Evolutionary conservation across 352 stramenopile species (phyloP), one percentile per base, ranked within the genome.

Genomic region (Phytophthora chlamydospora): DNA sequence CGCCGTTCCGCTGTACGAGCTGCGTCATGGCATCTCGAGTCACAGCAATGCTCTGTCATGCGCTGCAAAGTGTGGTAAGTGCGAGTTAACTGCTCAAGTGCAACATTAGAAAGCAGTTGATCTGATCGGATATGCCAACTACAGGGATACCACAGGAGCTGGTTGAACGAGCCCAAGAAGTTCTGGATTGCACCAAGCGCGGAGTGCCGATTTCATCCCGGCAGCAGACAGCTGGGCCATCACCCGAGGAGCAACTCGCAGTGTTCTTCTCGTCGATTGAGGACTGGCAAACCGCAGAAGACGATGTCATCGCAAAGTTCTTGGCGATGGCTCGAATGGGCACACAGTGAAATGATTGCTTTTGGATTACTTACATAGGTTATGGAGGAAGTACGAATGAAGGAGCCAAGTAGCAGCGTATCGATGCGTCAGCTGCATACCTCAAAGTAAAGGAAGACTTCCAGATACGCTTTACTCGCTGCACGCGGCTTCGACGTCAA

Each of bases 21-120:
- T 93, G 14, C 71, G 69, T 0, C 39, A 65, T 52, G 87, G 87
- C 12, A 77, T 90, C 4, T 86, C 87, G 3, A 76, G 50, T 4
- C 73, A 83, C 19, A 96, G 87, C 59, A 93, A 93, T 49, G 87
- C 82, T 9, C 69, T 96, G 43, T 59, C 68, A 5, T 96, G 85
- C 54, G 87, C 85, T 43, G 45, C 71, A 31, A 73, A 78, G 32
- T 91, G 78, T 31, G 87, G 87, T 93, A 65, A 32, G 62, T 62
- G 31, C 31, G 14, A 19, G 13, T 3, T 45, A 29, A 11, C 8
- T 19, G n/a, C 27, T 12, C 14, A 27, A n/a, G 19, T 38, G 9
- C 2, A n/a, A 46, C 36, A 31, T 11, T 8, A 24, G 41, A 21
- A 56, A 47, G 17, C 0, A 39, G 27, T 48, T 39, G 12, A 54